Evolutionary conservation across 2,329 filamentous ascomycete genomes (phyloP).

Genomic region (Phoma sp.): DNA sequence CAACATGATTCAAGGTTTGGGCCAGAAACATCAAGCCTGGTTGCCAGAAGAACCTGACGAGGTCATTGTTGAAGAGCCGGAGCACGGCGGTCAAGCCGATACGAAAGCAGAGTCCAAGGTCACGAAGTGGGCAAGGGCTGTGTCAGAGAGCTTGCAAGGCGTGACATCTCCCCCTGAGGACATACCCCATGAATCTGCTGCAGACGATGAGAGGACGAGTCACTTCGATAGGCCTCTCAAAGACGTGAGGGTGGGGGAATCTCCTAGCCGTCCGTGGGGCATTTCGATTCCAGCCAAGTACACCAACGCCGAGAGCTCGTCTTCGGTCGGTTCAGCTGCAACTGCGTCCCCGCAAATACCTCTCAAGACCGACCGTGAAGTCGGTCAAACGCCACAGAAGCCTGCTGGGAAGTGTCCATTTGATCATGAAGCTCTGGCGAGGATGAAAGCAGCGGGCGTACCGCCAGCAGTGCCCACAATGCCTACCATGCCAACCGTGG

Average conservation of each 20-base stretch:
- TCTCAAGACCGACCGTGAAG: constrained; percentile 47
- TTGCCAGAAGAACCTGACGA: constrained; percentile 64
- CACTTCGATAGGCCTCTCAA: constrained; percentile 86
- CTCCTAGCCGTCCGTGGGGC: constrained; percentile 90
- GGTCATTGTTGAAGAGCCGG: constrained; percentile 54
- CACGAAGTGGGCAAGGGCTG: constrained; percentile 82
- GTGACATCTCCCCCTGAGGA: constrained; percentile 48
- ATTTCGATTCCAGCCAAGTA: constrained; percentile 75
- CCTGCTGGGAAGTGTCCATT: constrained; percentile 44
- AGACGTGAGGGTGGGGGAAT: constrained; percentile 91
- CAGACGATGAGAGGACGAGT: constrained; percentile 68
- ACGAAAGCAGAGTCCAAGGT: constrained; percentile 71
- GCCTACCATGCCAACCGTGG: constrained; percentile 8
- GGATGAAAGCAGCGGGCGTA: constrained; percentile 13
- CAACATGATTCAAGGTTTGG: constrained; percentile 91
- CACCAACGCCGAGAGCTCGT: constrained; percentile 47
- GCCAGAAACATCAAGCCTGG: constrained; percentile 86
- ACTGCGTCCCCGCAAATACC: constrained; percentile 59
- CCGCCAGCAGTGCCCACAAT: constrained; percentile 16
- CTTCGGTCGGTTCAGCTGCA: constrained; percentile 48
- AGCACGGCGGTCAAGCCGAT: constrained; percentile 53
- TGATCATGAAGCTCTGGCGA: constrained; percentile 38
- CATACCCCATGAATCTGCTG: constrained; percentile 42
- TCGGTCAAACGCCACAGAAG: constrained; percentile 36
- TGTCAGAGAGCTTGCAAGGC: constrained; percentile 63